Evolutionary conservation across 2,329 filamentous ascomycete genomes (phyloP).

Genomic region (Fusarium lateritium): DNA sequence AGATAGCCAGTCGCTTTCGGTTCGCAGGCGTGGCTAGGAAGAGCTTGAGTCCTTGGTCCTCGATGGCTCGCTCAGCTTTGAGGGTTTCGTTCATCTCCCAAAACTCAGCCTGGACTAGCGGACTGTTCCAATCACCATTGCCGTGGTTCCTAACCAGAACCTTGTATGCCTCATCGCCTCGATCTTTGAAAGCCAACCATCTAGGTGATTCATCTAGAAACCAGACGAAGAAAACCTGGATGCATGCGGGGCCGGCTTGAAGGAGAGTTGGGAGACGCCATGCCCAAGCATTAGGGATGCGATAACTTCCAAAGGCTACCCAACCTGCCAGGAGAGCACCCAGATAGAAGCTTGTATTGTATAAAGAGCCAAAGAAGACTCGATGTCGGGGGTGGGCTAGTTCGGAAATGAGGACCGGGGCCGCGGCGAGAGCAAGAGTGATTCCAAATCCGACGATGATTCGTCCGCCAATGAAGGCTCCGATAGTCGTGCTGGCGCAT

Average conservation of each 20-base stretch:
- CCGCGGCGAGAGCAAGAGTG: slow-evolving; percentile 64
- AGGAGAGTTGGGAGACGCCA: slow-evolving; percentile 39
- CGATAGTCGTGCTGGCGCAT: slow-evolving; percentile 41
- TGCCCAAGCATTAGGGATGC: slow-evolving; percentile 21
- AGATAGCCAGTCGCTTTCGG: slow-evolving; percentile 52
- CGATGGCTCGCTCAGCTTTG: slow-evolving; percentile 18
- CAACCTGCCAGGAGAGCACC: slow-evolving; percentile 28
- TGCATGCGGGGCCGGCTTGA: slow-evolving; percentile 23
- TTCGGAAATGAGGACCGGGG: slow-evolving; percentile 57
- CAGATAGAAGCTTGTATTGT: slow-evolving; percentile 10
- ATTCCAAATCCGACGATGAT: slow-evolving; percentile 68
- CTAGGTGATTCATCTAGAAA: slow-evolving; percentile 34
- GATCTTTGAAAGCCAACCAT: slow-evolving; percentile 29
- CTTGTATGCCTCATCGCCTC: slow-evolving; percentile 18
- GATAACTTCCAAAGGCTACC: slow-evolving; percentile 33
- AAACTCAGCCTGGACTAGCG: slow-evolving; percentile 42
- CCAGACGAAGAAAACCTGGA: slow-evolving; percentile 33
- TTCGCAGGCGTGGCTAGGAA: slow-evolving; percentile 46
- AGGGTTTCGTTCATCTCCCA: slow-evolving; percentile 39
- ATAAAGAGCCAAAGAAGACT: slow-evolving; percentile 25
- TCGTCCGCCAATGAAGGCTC: slow-evolving; percentile 67
- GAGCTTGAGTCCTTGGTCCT: slow-evolving; percentile 13
- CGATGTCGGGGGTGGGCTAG: slow-evolving; percentile 33
- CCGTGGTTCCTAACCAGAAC: slow-evolving; percentile 29
- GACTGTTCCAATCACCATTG: slow-evolving; percentile 63